phyloP scores from a whole-genome alignment of 371 early-diverging fungal genomes.

The Dichotomocladium elegans region DNA sequence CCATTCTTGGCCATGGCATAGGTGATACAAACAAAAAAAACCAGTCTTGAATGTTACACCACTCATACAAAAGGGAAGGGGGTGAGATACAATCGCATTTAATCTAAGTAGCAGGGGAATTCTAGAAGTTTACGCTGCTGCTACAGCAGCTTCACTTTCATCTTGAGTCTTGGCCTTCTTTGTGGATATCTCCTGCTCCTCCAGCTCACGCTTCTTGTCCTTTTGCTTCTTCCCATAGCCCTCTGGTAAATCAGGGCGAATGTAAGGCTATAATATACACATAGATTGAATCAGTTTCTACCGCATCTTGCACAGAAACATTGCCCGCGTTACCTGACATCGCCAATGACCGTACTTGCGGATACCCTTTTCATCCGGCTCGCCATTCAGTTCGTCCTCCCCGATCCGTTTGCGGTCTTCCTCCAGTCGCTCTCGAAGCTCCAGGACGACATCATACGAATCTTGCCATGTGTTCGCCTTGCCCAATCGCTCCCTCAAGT shows the following conservation, averaged over 20 bases:
- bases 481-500: slow-evolving; percentile 72
- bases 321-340: slow-evolving; percentile 26
- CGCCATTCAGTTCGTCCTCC: slow-evolving; percentile 30
- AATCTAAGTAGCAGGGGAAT: too few species aligned
- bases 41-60: too few species aligned
- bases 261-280: slow-evolving; percentile 65
- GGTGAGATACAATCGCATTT: too few species aligned
- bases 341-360: slow-evolving; percentile 71
- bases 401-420: slow-evolving; percentile 37
- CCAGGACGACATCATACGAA: slow-evolving; percentile 47
- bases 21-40: too few species aligned
- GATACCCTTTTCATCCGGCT: slow-evolving; percentile 57
- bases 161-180: slow-evolving; percentile 9
- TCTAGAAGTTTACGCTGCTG: slow-evolving; percentile 3
- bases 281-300: neutral
- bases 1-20: too few species aligned
- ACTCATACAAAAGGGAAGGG: too few species aligned
- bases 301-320: neutral
- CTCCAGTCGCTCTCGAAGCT: slow-evolving; percentile 58
- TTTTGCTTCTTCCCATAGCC: slow-evolving; percentile 19
- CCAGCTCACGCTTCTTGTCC: slow-evolving; percentile 8
- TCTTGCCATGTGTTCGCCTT: slow-evolving; percentile 60
- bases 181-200: neutral
- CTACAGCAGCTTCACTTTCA: neutral
- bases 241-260: slow-evolving; percentile 56